Conservation (phyloP, 1,284 basidiomycete species). For the Cutaneotrichosporon sp. region DNA sequence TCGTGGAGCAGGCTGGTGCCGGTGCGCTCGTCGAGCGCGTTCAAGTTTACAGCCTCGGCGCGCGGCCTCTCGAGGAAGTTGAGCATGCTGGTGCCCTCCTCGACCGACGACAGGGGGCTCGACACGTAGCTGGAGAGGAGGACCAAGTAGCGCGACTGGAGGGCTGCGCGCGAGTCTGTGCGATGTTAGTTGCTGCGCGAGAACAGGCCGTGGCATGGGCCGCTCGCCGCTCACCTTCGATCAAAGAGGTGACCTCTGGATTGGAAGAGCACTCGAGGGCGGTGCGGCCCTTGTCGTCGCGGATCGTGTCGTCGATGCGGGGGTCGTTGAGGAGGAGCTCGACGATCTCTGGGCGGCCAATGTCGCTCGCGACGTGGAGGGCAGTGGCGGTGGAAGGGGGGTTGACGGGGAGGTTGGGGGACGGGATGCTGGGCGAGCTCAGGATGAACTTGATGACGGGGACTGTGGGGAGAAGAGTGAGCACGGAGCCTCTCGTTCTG, state of each 20-base stretch:
- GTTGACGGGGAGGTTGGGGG: constrained; percentile 57
- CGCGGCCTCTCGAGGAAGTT: constrained; percentile 60
- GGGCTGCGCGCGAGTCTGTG: constrained; percentile 74
- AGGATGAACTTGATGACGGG: constrained; percentile 67
- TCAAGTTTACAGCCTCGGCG: constrained; percentile 51
- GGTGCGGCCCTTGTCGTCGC: constrained; percentile 70
- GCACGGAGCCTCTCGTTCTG: background rate
- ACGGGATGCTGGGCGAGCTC: constrained; percentile 69
- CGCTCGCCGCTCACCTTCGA: constrained; percentile 67
- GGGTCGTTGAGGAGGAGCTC: constrained; percentile 73
- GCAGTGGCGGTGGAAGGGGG: constrained; percentile 74
- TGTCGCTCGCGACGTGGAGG: constrained; percentile 80
- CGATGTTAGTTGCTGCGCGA: background rate
- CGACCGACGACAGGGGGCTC: constrained; percentile 57
- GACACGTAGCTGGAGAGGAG: constrained; percentile 71
- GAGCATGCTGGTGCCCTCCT: constrained; percentile 45
- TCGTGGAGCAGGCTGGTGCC: constrained; percentile 84
- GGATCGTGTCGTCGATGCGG: constrained; percentile 74
- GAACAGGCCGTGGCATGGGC: no score
- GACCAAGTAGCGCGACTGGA: constrained; percentile 75
- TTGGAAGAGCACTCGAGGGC: constrained; percentile 71
- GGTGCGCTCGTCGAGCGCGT: constrained; percentile 67
- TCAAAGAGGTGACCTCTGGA: constrained; percentile 64
- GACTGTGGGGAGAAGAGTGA: constrained; percentile 45
- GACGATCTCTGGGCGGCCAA: constrained; percentile 76